Evolutionary conservation across 2,329 filamentous ascomycete genomes (phyloP).

Genomic region (Verticillium longisporum): DNA sequence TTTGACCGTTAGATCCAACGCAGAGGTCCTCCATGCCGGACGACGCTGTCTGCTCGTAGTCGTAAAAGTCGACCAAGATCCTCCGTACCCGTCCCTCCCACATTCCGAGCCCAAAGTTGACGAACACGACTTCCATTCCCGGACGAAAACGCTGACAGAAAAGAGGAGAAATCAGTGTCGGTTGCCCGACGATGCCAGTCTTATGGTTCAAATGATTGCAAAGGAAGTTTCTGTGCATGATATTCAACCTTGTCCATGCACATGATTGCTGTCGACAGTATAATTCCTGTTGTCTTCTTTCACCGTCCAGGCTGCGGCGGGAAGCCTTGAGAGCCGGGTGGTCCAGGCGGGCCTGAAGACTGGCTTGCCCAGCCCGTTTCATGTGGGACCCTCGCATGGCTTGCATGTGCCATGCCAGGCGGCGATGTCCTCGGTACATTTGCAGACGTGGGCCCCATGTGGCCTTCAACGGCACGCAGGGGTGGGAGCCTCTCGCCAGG

Average conservation of each 20-base stretch:
- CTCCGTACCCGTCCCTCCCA: neutral
- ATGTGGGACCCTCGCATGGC: constrained; percentile 10
- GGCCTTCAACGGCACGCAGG: constrained; percentile 36
- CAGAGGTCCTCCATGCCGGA: neutral
- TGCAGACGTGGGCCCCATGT: constrained; percentile 4
- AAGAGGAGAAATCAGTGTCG: constrained; percentile 4
- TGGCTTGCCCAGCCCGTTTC: constrained; percentile 10
- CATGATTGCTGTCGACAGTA: neutral
- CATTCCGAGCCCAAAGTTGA: neutral
- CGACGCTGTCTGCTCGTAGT: neutral
- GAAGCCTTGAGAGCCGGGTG: constrained; percentile 3
- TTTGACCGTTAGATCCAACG: neutral
- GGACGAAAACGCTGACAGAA: neutral
- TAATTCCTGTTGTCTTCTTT: neutral
- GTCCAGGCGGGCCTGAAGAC: neutral
- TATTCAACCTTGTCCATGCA: neutral
- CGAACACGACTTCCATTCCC: constrained; percentile 1
- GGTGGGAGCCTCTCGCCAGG: constrained; percentile 39
- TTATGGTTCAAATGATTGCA: constrained; percentile 1
- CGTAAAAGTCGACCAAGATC: neutral
- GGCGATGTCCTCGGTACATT: neutral
- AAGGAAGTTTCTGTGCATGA: neutral
- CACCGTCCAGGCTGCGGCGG: constrained; percentile 1
- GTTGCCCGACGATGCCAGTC: constrained; percentile 12
- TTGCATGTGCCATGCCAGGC: constrained; percentile 7